These are phyloP conservation scores for Saccharomycopsis capsularis DNA, from an alignment of 805 yeast genomes.

Conservation along the genomic window DNA sequence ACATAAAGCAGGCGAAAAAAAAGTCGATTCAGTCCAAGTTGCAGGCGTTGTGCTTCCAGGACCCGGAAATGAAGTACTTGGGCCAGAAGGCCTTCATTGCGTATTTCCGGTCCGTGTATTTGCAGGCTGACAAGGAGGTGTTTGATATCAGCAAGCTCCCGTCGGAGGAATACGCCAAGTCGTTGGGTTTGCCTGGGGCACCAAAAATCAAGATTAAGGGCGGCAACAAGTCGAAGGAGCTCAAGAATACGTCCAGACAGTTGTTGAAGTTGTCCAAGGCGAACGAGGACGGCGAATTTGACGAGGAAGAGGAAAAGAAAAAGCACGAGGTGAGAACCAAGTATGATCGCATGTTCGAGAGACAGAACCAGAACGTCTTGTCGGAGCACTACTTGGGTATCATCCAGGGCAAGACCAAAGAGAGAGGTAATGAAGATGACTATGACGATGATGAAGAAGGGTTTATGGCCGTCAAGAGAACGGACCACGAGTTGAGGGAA, in stretches of 20 bases:
- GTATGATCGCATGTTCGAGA: conserved; percentile 91
- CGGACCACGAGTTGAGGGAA: conserved; percentile 63
- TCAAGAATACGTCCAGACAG: conserved; percentile 76
- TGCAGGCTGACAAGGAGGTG: conserved; percentile 82
- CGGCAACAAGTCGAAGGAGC: conserved; percentile 47
- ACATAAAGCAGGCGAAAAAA: conserved; percentile 63
- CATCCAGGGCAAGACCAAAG: conserved; percentile 41
- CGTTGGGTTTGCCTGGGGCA: conserved; percentile 92
- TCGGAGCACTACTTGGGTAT: conserved; percentile 82
- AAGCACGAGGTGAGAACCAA: conserved; percentile 64
- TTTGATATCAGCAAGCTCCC: conserved; percentile 75
- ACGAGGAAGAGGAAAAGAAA: conserved; percentile 27
- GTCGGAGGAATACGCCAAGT: conserved; percentile 74
- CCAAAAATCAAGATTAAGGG: conserved; percentile 80
- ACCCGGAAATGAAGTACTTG: conserved; percentile 83
- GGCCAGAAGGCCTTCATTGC: conserved; percentile 96
- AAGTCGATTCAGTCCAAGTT: conserved; percentile 74
- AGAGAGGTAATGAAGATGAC: conserved; percentile 31
- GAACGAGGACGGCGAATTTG: conserved; percentile 58
- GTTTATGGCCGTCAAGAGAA: conserved; percentile 73
- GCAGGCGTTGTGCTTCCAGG: conserved; percentile 85
- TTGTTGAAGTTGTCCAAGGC: conserved; percentile 49
- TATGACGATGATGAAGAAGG: conserved; percentile 54
- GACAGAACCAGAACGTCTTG: conserved; percentile 86
- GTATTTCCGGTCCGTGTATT: conserved; percentile 73